Evolutionary conservation across 352 stramenopile species (phyloP).

Genomic region (Pythium utonaiense): DNA sequence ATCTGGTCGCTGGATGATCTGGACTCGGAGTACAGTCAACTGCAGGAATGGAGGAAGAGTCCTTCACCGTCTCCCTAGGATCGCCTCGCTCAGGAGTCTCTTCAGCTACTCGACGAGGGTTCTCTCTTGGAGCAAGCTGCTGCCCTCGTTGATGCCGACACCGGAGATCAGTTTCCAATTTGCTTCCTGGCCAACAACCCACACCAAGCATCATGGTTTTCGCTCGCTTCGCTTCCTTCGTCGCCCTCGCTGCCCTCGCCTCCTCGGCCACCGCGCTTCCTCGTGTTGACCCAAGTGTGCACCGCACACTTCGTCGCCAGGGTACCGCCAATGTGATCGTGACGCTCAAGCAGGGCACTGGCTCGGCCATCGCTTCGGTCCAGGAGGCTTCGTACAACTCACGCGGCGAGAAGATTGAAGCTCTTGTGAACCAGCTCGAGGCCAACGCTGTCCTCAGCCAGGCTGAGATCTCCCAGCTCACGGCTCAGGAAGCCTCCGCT

Average conservation of each 20-base stretch:
- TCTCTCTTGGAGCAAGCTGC: not conserved
- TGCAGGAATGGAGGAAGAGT: not conserved
- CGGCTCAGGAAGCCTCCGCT: constrained; percentile 6
- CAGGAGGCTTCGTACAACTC: constrained; percentile 11
- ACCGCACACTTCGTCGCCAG: constrained; percentile 21
- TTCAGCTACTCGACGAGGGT: not conserved
- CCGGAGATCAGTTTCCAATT: not conserved
- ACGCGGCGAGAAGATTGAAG: constrained; percentile 20
- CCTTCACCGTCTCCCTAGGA: not conserved
- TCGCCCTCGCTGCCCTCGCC: constrained; percentile 1
- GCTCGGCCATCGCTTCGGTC: constrained; percentile 12
- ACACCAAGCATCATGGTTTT: not conserved
- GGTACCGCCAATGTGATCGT: constrained; percentile 33
- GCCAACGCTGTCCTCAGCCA: constrained; percentile 10
- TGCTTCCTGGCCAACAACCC: not conserved
- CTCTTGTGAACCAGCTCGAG: constrained; percentile 9
- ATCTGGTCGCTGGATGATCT: not conserved
- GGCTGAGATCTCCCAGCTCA: constrained; percentile 7
- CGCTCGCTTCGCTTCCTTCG: constrained; percentile 1
- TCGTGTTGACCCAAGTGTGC: constrained; percentile 20
- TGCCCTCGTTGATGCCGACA: not conserved
- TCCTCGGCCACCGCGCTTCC: not conserved
- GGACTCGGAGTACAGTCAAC: not conserved
- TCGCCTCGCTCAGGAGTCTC: not conserved
- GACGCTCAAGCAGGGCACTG: constrained; percentile 20